phyloP scores from a whole-genome alignment of 2,329 filamentous ascomycete species.

The Macrophomina pseudophaseolina region DNA sequence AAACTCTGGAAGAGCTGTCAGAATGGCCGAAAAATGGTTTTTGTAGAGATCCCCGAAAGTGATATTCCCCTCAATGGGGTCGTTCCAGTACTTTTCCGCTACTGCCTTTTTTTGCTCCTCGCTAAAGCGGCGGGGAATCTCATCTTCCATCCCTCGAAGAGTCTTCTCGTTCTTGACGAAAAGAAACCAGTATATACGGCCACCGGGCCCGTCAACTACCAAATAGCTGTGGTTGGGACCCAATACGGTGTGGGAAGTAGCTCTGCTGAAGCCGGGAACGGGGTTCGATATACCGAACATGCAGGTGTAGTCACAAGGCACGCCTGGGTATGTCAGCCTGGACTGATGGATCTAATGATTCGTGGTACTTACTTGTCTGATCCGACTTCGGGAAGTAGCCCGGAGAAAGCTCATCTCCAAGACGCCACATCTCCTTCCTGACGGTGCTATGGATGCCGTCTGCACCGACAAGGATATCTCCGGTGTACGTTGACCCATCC shows the following conservation, averaged over 20 bases:
- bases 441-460: slow-evolving; percentile 23
- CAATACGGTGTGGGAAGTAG: slow-evolving; percentile 18
- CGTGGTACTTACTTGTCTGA: not conserved
- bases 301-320: slow-evolving; percentile 10
- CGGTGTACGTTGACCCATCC: slow-evolving; percentile 16
- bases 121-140: slow-evolving; percentile 36
- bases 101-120: slow-evolving; percentile 39
- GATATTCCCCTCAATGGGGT: slow-evolving; percentile 36
- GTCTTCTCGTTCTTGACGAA: slow-evolving; percentile 35
- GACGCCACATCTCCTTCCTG: slow-evolving; percentile 24
- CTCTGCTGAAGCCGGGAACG: not conserved
- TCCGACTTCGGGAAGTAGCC: slow-evolving; percentile 6
- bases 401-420: slow-evolving; percentile 26
- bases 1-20: slow-evolving; percentile 44
- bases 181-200: slow-evolving; percentile 34
- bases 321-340: not conserved
- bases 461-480: slow-evolving; percentile 23
- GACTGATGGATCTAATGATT: no score
- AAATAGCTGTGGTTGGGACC: slow-evolving; percentile 31
- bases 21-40: slow-evolving; percentile 30
- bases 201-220: slow-evolving; percentile 29
- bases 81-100: slow-evolving; percentile 34
- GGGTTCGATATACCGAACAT: slow-evolving; percentile 16
- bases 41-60: slow-evolving; percentile 45
- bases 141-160: slow-evolving; percentile 30